phyloP scores from a whole-genome alignment of 495 filamentous ascomycete species.

The Hypoxylon fuscum region DNA sequence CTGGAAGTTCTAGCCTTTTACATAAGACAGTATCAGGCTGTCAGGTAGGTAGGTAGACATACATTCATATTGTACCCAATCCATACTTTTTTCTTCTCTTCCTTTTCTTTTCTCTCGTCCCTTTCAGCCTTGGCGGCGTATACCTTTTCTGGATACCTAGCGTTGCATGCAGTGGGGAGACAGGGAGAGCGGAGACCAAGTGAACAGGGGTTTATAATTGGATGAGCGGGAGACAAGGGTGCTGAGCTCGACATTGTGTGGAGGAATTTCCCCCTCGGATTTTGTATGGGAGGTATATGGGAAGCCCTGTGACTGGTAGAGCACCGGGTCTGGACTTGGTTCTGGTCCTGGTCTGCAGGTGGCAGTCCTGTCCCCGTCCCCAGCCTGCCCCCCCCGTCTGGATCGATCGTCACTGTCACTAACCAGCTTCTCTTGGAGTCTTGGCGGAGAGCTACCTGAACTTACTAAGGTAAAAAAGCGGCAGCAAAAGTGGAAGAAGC shows the following conservation, averaged over 20 bases:
- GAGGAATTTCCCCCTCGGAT: conserved; percentile 26
- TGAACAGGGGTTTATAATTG: conserved; percentile 34
- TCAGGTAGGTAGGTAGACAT: no score
- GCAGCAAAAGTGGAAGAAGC: no score
- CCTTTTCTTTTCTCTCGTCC: conserved; percentile 4
- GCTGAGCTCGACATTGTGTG: conserved; percentile 36
- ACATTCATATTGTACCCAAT: no score
- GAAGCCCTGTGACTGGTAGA: conserved; percentile 32
- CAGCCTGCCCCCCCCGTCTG: conserved; percentile 20
- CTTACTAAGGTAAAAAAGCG: no score
- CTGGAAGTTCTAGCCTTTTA: no score
- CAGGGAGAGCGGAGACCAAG: conserved; percentile 33
- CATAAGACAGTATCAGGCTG: no score
- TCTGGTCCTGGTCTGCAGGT: conserved; percentile 32
- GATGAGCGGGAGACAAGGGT: conserved; percentile 37
- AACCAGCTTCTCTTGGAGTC: conserved; percentile 19
- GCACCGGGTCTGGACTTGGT: conserved; percentile 5
- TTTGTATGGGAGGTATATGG: conserved; percentile 36
- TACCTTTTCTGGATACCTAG: conserved; percentile 22
- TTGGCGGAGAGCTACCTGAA: conserved; percentile 31
- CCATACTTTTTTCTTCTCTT: conserved; percentile 5
- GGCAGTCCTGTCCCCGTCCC: conserved; percentile 2
- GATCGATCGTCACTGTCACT: conserved; percentile 39
- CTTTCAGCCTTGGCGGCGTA: conserved; percentile 21
- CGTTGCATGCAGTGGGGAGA: conserved; percentile 13